Evolutionary conservation across 1,284 basidiomycete species (phyloP).

Genomic region (Ustanciosporium gigantosporum): DNA sequence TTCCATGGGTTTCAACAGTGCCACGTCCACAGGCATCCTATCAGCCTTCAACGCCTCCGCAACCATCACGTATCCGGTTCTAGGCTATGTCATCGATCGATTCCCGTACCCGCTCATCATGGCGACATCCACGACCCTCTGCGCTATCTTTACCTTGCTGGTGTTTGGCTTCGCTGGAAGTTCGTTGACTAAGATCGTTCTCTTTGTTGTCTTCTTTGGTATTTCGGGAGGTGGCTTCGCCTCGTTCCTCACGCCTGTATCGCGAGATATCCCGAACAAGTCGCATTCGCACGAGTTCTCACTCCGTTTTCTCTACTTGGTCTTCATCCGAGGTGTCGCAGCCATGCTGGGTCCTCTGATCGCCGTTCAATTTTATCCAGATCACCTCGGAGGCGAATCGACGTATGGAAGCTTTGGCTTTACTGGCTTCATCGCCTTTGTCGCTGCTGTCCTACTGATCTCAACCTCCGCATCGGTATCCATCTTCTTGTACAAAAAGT

Average conservation of each 20-base stretch:
- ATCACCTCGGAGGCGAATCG: not conserved
- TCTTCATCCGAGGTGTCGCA: conserved; percentile 34
- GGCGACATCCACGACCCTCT: conserved; percentile 26
- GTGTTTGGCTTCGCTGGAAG: conserved; percentile 43
- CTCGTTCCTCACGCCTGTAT: conserved; percentile 31
- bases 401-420: conserved; percentile 26
- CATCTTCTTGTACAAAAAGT: conserved; percentile 7
- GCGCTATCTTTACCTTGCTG: conserved; percentile 32
- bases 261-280: conserved; percentile 14
- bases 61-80: conserved; percentile 35
- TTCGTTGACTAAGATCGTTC: conserved; percentile 40
- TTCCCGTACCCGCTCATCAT: conserved; percentile 41
- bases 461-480: conserved; percentile 8
- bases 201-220: conserved; percentile 46
- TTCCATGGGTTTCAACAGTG: conserved; percentile 36
- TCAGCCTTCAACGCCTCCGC: conserved; percentile 50
- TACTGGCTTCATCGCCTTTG: conserved; percentile 23
- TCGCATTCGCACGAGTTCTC: conserved; percentile 11
- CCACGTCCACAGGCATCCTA: conserved; percentile 40
- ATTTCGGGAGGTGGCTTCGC: conserved; percentile 27
- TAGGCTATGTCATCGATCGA: conserved; percentile 39
- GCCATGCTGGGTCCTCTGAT: conserved; percentile 45
- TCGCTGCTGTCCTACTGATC: conserved; percentile 13
- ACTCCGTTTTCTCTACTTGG: conserved; percentile 21
- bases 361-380: conserved; percentile 41